Base-by-base conservation (phyloP, 1,284 basidiomycete species). In the Fomitopsis pinicola region DNA sequence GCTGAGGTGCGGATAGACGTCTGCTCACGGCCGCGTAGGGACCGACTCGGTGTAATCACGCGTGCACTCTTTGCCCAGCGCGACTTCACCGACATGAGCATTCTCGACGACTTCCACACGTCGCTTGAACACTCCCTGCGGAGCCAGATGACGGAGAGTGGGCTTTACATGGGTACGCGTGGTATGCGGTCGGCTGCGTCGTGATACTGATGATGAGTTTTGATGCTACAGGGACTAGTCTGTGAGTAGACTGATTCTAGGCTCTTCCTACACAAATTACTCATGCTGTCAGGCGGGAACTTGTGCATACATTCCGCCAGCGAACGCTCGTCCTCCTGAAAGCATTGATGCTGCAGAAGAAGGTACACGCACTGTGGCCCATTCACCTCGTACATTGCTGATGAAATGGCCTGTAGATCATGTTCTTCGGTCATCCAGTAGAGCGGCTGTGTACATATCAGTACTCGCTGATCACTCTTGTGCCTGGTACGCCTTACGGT, bases 391-490 rank as follows among this genome's bases (percentile, higher is more conserved):
- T 22, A 28, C 4, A 17, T 55, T 14, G 30, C 3, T 3, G 3
- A 17, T 50, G 28, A 40, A 10, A 12, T 6, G 38, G 38, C 3
- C 0, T 52, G 9, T 45, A 96, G 94, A 91, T 98, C 64, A 93
- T 99, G 89, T 95, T 99, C 73, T 97, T 88, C 68, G 97, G 97
- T 8, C 95, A 98, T 71, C 97, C 97, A 0, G 97, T 99, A 0
- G 97, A 99, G 75, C 87, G 89, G 61, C 79, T 99, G 36, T 98
- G 97, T 77, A 98, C 95, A 30, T 97, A 95, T 70, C 97, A 99
- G 74, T 99, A 99, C 74, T 97, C 94, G 1, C 82, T 99, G 30
- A 84, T 94, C 57, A 93, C 93, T 0, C 79, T 95, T 14, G 81
- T 94, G 64, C 92, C 93, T 42, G 91, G 90, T 88, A 65, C 54